These are phyloP conservation scores for Musa itinerans DNA, from an alignment of 176 grass and related monocot genomes.

Conservation along the genomic window DNA sequence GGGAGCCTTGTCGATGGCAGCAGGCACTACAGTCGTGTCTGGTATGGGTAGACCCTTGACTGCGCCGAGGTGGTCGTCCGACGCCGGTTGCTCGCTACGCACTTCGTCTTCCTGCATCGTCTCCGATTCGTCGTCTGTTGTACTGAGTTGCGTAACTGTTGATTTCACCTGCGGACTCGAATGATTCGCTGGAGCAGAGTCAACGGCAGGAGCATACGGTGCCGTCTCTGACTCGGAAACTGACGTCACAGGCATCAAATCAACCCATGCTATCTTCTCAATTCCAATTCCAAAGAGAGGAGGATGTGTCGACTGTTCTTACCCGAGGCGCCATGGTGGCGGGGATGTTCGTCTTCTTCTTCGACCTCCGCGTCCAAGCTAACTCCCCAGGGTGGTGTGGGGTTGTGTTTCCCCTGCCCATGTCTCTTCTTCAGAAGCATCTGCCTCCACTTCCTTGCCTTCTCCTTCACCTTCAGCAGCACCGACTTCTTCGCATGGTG, in stretches of 20 bases:
- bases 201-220: background rate
- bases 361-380: background rate
- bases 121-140: background rate
- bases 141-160: background rate
- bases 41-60: background rate
- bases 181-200: too few species aligned
- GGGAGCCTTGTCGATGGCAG: background rate
- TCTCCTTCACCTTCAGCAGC: conserved; percentile 70
- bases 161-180: background rate
- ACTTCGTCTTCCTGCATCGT: background rate
- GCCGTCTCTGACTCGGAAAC: background rate
- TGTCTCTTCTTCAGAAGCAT: conserved; percentile 31
- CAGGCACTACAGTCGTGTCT: background rate
- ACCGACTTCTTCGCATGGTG: conserved; percentile 58
- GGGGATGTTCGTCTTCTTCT: conserved; percentile 27
- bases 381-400: background rate
- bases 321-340: conserved; percentile 44
- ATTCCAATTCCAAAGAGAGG: background rate
- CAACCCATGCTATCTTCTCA: background rate
- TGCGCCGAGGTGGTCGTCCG: background rate
- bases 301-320: background rate
- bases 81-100: background rate
- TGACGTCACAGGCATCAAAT: background rate
- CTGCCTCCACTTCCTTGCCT: conserved; percentile 69
- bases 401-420: conserved; percentile 9